Conservation (phyloP, 352 stramenopile species). For the Phytophthora podocarpi region DNA sequence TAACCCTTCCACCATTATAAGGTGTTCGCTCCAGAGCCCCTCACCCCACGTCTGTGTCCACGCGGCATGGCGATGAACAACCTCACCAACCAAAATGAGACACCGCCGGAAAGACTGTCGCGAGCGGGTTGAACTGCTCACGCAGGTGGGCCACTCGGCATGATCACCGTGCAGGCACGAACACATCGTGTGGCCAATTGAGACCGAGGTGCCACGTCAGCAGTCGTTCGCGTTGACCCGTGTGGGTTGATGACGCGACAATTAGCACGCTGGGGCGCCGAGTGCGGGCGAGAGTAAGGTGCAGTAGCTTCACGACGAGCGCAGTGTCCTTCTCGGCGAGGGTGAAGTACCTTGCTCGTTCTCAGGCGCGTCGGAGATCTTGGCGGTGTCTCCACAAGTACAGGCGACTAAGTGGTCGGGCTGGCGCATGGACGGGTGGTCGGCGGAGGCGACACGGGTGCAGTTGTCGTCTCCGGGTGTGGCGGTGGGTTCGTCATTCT, state of each 20-base stretch:
- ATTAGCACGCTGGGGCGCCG: neutral
- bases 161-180: neutral
- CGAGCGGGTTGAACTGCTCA: constrained; percentile 10
- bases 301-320: neutral
- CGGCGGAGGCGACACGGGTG: too few species aligned
- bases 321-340: neutral
- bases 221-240: too few species aligned
- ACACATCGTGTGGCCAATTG: neutral
- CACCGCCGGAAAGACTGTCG: too few species aligned
- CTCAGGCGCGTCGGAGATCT: neutral
- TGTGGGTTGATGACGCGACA: neutral
- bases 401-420: neutral
- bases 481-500: too few species aligned
- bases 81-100: too few species aligned
- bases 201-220: too few species aligned
- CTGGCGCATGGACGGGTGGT: neutral
- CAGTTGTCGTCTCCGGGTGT: too few species aligned
- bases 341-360: neutral
- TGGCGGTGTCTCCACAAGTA: neutral
- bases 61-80: too few species aligned
- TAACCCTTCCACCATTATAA: too few species aligned
- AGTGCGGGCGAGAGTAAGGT: neutral
- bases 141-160: neutral
- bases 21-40: too few species aligned
- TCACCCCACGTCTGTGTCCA: too few species aligned